Evolutionary conservation across 257 asterid genomes (phyloP).

Genomic region (Pogostemon cablin): DNA sequence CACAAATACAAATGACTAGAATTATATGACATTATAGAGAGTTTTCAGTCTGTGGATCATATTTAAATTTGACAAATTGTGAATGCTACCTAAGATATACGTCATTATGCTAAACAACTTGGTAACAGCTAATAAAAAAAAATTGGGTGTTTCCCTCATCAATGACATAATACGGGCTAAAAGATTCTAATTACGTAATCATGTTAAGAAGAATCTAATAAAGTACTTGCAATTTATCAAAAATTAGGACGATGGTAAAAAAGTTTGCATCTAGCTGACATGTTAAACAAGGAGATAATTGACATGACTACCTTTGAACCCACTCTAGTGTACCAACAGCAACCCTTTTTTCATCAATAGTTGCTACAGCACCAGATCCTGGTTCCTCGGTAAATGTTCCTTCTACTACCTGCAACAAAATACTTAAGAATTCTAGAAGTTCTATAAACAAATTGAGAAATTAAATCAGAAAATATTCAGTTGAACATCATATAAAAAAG

Average conservation of each 20-base stretch:
- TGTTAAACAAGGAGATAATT: conserved; percentile 18
- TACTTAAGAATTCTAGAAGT: conserved; percentile 14
- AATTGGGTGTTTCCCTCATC: not conserved
- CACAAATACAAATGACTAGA: conserved; percentile 14
- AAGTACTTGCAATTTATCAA: conserved; percentile 15
- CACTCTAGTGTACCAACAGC: conserved; percentile 94
- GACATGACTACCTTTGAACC: conserved; percentile 71
- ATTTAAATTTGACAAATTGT: not conserved
- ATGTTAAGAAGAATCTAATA: conserved; percentile 8
- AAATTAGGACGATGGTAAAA: not conserved
- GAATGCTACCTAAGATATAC: not conserved
- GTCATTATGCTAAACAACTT: conserved; percentile 7
- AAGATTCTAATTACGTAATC: conserved; percentile 8
- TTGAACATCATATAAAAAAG: conserved; percentile 6
- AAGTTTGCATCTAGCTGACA: conserved; percentile 8
- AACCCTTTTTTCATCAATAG: conserved; percentile 66
- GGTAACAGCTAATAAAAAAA: not conserved
- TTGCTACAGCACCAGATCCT: conserved; percentile 97
- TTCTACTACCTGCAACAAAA: conserved; percentile 62
- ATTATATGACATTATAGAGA: not conserved
- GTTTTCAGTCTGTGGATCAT: not conserved
- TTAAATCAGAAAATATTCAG: conserved; percentile 17
- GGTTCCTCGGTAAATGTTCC: conserved; percentile 96
- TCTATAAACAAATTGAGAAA: conserved; percentile 18
- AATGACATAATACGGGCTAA: conserved; percentile 1